phyloP scores from a whole-genome alignment of 495 filamentous ascomycete species.

The Aspergillus indologenus region DNA sequence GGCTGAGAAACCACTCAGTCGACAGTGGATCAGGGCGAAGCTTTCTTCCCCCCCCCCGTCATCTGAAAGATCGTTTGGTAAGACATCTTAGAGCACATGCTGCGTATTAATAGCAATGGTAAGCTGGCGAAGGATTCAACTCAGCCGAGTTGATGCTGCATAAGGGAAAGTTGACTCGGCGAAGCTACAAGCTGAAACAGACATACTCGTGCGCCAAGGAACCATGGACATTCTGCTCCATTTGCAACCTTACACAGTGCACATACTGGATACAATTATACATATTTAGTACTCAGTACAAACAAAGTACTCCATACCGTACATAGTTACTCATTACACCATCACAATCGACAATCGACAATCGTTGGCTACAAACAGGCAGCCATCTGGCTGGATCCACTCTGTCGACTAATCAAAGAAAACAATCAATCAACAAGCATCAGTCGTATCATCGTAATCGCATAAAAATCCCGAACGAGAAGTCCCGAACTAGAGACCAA shows the following conservation, averaged over 20 bases:
- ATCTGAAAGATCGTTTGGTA: background rate
- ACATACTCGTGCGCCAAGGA: too few species aligned
- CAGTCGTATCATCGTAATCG: constrained; percentile 1
- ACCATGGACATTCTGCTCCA: background rate
- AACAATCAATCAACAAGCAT: background rate
- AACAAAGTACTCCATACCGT: too few species aligned
- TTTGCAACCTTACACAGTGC: background rate
- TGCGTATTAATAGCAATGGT: background rate
- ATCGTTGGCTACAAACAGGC: background rate
- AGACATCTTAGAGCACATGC: background rate
- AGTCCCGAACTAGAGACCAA: background rate
- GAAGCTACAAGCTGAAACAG: too few species aligned
- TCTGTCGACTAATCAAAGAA: background rate
- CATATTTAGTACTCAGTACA: too few species aligned
- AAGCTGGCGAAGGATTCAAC: background rate
- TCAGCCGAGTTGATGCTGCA: background rate
- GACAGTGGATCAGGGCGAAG: background rate
- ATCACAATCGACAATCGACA: too few species aligned
- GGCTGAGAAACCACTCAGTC: background rate
- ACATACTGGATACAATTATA: background rate
- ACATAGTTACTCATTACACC: too few species aligned
- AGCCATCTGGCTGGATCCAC: background rate
- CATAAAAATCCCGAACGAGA: background rate
- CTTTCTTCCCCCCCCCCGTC: background rate
- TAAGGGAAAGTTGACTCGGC: too few species aligned